phyloP scores from a whole-genome alignment of 2,329 filamentous ascomycete genomes.

The Botryotinia globosa region DNA sequence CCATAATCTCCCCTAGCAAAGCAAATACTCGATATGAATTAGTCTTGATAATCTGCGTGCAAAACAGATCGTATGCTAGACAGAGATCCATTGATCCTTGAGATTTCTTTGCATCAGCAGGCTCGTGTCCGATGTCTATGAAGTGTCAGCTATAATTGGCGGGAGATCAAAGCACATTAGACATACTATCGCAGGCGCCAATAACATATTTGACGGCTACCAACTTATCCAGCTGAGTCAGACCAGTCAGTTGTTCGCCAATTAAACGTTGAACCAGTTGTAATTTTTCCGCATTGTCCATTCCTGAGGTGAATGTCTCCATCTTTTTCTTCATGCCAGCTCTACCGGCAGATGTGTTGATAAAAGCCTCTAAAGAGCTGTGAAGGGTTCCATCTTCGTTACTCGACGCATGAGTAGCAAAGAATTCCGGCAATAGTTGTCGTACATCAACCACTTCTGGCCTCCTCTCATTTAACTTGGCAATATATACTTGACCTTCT shows the following conservation, averaged over 20 bases:
- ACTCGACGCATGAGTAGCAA: conserved; percentile 24
- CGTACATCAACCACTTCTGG: conserved; percentile 23
- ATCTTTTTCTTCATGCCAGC: conserved; percentile 27
- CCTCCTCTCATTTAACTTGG: conserved; percentile 15
- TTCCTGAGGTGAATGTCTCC: conserved; percentile 19
- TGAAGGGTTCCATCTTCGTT: conserved; percentile 5
- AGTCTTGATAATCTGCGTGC: conserved; percentile 28
- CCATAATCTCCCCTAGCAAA: conserved; percentile 35
- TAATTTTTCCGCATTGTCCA: conserved; percentile 30
- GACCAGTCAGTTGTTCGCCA: conserved; percentile 14
- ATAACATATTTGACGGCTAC: conserved; percentile 32
- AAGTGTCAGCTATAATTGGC: conserved; percentile 9
- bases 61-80: conserved; percentile 31
- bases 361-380: conserved; percentile 20
- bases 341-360: conserved; percentile 29
- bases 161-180: neutral
- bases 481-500: conserved; percentile 23
- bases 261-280: conserved; percentile 30
- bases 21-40: conserved; percentile 34
- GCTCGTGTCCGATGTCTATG: conserved; percentile 27
- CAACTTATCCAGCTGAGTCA: conserved; percentile 31
- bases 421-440: conserved; percentile 28
- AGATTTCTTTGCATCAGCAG: conserved; percentile 19
- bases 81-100: conserved; percentile 29
- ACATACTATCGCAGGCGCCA: conserved; percentile 32